Evolutionary conservation across 2,329 filamentous ascomycete genomes (phyloP).

Genomic region (Botrytis hyacinthi): DNA sequence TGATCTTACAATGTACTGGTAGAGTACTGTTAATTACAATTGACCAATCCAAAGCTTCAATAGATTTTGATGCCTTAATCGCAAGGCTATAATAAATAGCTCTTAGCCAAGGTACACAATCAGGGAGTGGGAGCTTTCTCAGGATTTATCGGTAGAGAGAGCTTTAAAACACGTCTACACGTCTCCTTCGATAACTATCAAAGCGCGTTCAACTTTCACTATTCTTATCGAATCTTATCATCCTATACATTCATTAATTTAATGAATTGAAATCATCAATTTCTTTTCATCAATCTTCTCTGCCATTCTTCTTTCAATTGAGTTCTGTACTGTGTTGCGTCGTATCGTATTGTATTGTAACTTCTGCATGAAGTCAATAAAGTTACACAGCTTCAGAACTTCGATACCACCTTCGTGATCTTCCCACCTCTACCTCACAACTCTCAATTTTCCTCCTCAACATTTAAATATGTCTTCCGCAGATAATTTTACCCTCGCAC

Average conservation of each 20-base stretch:
- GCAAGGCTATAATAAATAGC: not conserved
- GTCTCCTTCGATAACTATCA: not conserved
- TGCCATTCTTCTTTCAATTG: not conserved
- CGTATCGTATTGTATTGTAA: not conserved
- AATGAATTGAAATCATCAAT: not conserved
- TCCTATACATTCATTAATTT: not conserved
- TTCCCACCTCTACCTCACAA: not conserved
- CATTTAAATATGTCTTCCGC: not conserved
- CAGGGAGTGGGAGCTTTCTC: not conserved
- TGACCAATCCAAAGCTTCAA: not conserved
- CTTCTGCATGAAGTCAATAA: not conserved
- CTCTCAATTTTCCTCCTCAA: not conserved
- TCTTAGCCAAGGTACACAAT: not conserved
- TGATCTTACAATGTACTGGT: not conserved
- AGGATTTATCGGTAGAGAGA: not conserved
- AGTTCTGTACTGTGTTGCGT: not conserved
- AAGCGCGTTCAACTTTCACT: not conserved
- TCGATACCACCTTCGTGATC: not conserved
- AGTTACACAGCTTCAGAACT: not conserved
- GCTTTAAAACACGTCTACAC: not conserved
- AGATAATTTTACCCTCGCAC: slow-evolving; percentile 29
- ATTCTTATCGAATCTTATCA: not conserved
- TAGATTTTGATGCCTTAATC: not conserved
- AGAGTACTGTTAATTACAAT: not conserved
- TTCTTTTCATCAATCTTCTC: not conserved